These are phyloP conservation scores for Mayamaea pseudoterrestris DNA, from an alignment of 108 stramenopile genomes.

Conservation along the genomic window DNA sequence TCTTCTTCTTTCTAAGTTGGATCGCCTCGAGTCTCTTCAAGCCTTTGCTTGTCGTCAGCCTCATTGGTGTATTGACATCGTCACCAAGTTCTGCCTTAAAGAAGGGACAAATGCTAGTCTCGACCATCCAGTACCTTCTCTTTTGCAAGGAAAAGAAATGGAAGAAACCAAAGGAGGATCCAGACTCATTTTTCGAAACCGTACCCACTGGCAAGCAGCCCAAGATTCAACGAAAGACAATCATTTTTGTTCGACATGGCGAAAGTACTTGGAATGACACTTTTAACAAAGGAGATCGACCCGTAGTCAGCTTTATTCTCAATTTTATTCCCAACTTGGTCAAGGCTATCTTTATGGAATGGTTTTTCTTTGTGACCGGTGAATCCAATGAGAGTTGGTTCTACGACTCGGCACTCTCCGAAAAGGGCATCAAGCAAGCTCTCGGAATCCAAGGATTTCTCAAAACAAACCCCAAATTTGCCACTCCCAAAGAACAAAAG, in stretches of 20 bases:
- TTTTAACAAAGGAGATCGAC: constrained; percentile 72
- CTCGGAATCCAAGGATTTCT: constrained; percentile 42
- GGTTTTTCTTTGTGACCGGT: constrained; percentile 62
- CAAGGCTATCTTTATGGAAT: constrained; percentile 38
- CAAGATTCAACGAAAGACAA: constrained; percentile 41
- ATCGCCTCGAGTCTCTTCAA: constrained; percentile 35
- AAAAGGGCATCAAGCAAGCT: constrained; percentile 54
- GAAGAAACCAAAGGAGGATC: constrained; percentile 43
- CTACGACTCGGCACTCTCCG: constrained; percentile 61
- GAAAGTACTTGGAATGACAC: constrained; percentile 80
- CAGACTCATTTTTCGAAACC: constrained; percentile 28
- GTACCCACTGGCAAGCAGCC: neutral
- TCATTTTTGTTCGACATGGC: constrained; percentile 77
- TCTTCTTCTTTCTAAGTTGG: constrained; percentile 44
- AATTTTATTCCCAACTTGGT: constrained; percentile 64
- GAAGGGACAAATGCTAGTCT: constrained; percentile 42
- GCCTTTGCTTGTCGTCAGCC: constrained; percentile 39
- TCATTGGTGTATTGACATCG: constrained; percentile 31
- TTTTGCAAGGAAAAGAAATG: constrained; percentile 72
- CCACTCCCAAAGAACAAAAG: constrained; percentile 32
- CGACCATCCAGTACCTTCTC: constrained; percentile 40
- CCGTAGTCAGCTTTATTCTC: constrained; percentile 33
- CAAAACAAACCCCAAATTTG: constrained; percentile 22
- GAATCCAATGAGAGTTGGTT: constrained; percentile 66
- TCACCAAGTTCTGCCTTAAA: constrained; percentile 44